Base-by-base conservation (phyloP, 495 filamentous ascomycete species). In the Chlorociboria aeruginascens region DNA sequence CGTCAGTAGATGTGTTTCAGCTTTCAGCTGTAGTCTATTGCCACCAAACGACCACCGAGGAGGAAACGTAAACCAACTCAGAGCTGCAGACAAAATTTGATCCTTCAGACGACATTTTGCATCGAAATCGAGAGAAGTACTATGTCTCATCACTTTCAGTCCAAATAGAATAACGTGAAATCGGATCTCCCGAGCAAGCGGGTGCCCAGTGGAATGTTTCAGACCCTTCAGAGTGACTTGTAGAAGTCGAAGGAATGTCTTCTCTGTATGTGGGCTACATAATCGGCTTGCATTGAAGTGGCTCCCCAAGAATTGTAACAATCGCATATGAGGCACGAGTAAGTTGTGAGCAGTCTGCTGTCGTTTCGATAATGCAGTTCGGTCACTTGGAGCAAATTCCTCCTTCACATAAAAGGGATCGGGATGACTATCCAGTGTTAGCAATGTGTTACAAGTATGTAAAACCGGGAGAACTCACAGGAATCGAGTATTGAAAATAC, bases 21-120 rank as follows among this genome's bases (percentile, higher is more conserved):
- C 87, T 64, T 92, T 97, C 29, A 97, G 72, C 59, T 97, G 92
- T 7, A 96, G 68, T 40, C 85, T 73, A 60, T 96, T 96, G 49
- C 90, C 89, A 36, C 93, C 93, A 61, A 93, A 97, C 3, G 89
- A 93, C 92, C 92, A 99, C 52, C 79, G 75, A 32, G 93, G 86
- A 12, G 84, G 68, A 50, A 79, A 74, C 34, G 72, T 78, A 62
- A 97, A 99, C 93, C 93, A 97, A 45, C 74, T 78, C 7, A 99
- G 68, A 33, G 75, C 87, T 17, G 86, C 87, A 20, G 86, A 87
- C 11, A 99, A 62, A 41, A 94, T 82, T 47, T 82, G 76, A 57
- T 96, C 89, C 59, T 96, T 96, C 37, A 96, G 65, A 35, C 81
- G 76, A 78, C 82, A 87, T 45, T 78, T 76, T 25, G 77, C 71